Conservation (phyloP, 2,329 filamentous ascomycete species). For the Macroventuria anomochaeta region DNA sequence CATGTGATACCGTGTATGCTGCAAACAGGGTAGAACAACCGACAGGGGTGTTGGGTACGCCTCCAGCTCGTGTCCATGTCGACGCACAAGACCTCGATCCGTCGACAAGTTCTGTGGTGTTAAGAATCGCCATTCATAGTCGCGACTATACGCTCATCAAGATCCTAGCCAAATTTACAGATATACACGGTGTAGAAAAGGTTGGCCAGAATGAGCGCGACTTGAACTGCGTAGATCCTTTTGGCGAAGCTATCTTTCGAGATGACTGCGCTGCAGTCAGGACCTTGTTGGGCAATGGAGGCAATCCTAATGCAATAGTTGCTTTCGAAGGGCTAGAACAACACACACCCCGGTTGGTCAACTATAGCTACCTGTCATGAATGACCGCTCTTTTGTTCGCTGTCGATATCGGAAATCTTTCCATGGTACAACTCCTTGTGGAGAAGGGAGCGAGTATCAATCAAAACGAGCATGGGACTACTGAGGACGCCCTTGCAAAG, state of each 20-base stretch:
- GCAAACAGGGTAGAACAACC: too few relatives aligned
- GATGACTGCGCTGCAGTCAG: not conserved
- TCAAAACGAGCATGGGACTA: not conserved
- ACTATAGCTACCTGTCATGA: not conserved
- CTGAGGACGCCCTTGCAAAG: conserved; percentile 18
- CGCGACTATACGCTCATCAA: conserved; percentile 1
- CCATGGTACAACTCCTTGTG: conserved; percentile 5
- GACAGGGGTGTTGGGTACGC: too few relatives aligned
- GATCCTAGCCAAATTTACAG: not conserved
- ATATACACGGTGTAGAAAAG: conserved; percentile 1
- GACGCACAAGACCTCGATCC: too few relatives aligned
- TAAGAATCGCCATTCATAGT: conserved; percentile 3
- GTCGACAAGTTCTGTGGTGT: too few relatives aligned
- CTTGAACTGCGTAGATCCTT: not conserved
- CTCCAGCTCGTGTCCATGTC: too few relatives aligned
- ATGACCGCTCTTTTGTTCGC: conserved; percentile 7
- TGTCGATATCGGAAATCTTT: conserved; percentile 1
- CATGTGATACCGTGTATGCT: too few relatives aligned
- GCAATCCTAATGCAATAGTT: conserved; percentile 4
- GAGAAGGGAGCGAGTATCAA: not conserved
- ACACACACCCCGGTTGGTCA: not conserved
- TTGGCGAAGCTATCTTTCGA: conserved; percentile 6
- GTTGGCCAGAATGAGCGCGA: not conserved
- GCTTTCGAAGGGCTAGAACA: not conserved
- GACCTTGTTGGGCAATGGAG: conserved; percentile 2